Conservation (phyloP, 306 rosid genomes). For the Lathyrus aphaca region DNA sequence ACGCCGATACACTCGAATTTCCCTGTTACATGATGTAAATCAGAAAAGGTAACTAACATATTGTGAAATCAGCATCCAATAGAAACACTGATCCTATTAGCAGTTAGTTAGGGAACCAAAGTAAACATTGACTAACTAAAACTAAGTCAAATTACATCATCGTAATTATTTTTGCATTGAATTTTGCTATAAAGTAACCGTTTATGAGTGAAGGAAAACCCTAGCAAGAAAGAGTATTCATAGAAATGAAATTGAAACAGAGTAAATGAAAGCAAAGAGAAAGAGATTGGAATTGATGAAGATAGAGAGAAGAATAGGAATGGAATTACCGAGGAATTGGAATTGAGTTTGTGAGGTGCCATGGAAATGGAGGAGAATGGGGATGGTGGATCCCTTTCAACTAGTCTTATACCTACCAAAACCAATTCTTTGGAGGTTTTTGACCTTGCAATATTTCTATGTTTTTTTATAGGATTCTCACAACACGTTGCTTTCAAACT, state of each 20-base stretch:
- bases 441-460: slow-evolving; percentile 4
- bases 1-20: slow-evolving; percentile 51
- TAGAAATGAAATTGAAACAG: not conserved
- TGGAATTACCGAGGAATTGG: slow-evolving; percentile 67
- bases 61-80: slow-evolving; percentile 3
- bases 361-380: slow-evolving; percentile 37
- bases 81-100: slow-evolving; percentile 7
- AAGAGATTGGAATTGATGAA: slow-evolving; percentile 10
- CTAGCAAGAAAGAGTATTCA: slow-evolving; percentile 13
- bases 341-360: slow-evolving; percentile 82
- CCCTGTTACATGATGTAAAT: slow-evolving; percentile 55
- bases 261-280: not conserved
- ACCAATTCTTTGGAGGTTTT: slow-evolving; percentile 5
- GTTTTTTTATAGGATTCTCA: not conserved
- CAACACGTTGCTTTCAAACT: too few species aligned
- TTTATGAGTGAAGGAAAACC: slow-evolving; percentile 15
- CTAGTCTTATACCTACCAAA: not conserved
- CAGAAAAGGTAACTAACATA: slow-evolving; percentile 28
- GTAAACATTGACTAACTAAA: not conserved
- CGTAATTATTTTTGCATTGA: not conserved
- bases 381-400: not conserved
- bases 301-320: not conserved
- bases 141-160: not conserved
- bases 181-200: slow-evolving; percentile 8
- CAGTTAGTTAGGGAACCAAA: slow-evolving; percentile 3